A percentile compares a stretch with the other conserved stretches of the same genome.
phyloP scores from a whole-genome alignment of 208 protist species.

The Crithidia expoeki region DNA sequence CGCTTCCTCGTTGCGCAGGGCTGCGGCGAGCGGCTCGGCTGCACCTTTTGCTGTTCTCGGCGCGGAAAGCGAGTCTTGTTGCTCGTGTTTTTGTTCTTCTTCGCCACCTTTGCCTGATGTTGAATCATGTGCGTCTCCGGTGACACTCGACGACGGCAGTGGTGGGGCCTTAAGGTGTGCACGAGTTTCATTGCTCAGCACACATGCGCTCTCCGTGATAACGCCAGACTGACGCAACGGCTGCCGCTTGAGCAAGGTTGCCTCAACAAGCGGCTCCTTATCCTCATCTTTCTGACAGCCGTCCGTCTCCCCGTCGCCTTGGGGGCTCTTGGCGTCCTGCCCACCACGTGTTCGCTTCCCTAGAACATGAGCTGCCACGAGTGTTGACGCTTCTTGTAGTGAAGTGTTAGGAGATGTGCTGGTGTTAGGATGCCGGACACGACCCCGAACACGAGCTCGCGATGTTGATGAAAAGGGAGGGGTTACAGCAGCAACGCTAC shows the following conservation, averaged over 20 bases:
- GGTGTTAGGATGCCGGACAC: not conserved
- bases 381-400: not conserved
- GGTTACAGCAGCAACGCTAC: not conserved
- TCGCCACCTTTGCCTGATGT: not conserved
- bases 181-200: not conserved
- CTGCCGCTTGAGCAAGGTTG: not conserved
- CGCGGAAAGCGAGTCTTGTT: no score
- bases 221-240: not conserved
- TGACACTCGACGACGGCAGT: not conserved
- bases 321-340: not conserved
- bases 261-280: not conserved
- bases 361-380: not conserved
- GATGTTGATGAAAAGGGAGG: not conserved
- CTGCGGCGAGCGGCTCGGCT: slow-evolving; percentile 2
- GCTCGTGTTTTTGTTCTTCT: not conserved
- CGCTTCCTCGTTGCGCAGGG: not conserved
- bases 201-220: not conserved
- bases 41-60: not conserved
- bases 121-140: not conserved
- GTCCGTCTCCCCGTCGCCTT: slow-evolving; percentile 1
- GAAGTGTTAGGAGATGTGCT: not conserved
- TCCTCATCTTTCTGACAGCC: not conserved
- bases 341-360: not conserved
- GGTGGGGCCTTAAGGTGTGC: not conserved
- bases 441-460: not conserved